Percentiles rank a stretch among this genome's conserved stretches.
phyloP scores from a whole-genome alignment of 768 basidiomycete genomes.

The Leccinum incarnatum region DNA sequence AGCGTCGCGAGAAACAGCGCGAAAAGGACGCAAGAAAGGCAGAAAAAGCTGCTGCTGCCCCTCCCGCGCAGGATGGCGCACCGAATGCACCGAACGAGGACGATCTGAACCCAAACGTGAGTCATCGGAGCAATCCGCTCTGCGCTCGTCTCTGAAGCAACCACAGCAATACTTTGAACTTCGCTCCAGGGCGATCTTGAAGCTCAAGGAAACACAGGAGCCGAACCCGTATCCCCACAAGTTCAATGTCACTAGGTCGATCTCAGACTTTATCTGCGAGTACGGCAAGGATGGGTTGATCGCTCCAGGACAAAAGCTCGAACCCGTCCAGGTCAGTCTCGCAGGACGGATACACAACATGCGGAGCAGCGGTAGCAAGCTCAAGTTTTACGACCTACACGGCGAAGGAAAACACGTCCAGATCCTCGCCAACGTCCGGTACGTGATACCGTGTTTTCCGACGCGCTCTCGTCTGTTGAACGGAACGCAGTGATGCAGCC shows the following conservation, averaged over 20 bases:
- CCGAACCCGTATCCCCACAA: conserved; percentile 99
- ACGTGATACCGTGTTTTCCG: conserved; percentile 34
- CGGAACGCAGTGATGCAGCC: conserved; percentile 49
- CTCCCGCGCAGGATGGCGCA: conserved; percentile 33
- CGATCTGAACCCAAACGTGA: conserved; percentile 87
- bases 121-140: conserved; percentile 29
- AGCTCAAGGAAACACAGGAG: conserved; percentile 76
- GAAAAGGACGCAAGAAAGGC: conserved; percentile 72
- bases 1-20: conserved; percentile 87
- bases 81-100: conserved; percentile 59
- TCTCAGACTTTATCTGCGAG: conserved; percentile 67
- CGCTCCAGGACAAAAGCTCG: conserved; percentile 60
- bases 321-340: conserved; percentile 56
- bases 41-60: conserved; percentile 58
- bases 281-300: conserved; percentile 78
- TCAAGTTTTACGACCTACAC: conserved; percentile 92
- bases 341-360: conserved; percentile 94
- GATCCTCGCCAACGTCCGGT: conserved; percentile 88
- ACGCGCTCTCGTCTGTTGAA: conserved; percentile 19
- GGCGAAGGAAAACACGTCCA: conserved; percentile 93
- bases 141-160: background rate
- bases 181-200: conserved; percentile 83
- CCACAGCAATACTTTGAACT: conserved; percentile 94
- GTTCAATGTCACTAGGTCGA: conserved; percentile 82
- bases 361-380: conserved; percentile 75